These are phyloP conservation scores for Pichia sp. DNA, from an alignment of 1,139 yeast species.

Conservation along the genomic window DNA sequence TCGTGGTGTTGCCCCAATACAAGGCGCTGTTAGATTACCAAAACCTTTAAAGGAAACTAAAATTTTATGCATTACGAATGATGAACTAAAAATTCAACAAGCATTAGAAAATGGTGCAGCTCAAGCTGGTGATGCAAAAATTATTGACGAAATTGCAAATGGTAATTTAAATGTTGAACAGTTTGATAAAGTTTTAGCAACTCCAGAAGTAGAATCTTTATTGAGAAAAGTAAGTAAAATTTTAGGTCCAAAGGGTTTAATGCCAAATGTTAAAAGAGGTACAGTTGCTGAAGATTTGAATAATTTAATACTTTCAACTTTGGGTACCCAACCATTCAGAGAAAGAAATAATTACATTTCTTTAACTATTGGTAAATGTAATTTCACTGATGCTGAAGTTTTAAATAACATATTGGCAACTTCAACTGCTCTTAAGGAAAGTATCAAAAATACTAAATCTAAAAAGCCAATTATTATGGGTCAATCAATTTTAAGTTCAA, in stretches of 20 bases:
- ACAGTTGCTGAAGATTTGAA: conserved; percentile 70
- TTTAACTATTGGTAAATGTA: conserved; percentile 71
- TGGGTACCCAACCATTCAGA: conserved; percentile 69
- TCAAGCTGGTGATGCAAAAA: conserved; percentile 64
- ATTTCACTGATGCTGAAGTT: conserved; percentile 72
- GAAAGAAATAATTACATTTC: conserved; percentile 56
- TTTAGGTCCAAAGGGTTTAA: conserved; percentile 83
- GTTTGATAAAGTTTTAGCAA: conserved; percentile 76
- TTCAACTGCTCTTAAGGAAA: conserved; percentile 54
- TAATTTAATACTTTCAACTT: conserved; percentile 45
- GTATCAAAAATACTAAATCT: conserved; percentile 48
- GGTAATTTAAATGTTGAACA: conserved; percentile 43
- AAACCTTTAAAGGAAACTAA: conserved; percentile 59
- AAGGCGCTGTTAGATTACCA: conserved; percentile 74
- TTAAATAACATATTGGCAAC: conserved; percentile 67
- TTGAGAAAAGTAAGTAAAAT: conserved; percentile 62
- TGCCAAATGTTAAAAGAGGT: conserved; percentile 84
- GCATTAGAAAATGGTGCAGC: conserved; percentile 56
- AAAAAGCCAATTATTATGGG: conserved; percentile 70
- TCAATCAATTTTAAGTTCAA: conserved; percentile 59
- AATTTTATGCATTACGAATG: conserved; percentile 62
- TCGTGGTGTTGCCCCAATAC: conserved; percentile 68
- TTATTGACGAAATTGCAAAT: conserved; percentile 53
- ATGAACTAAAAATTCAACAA: conserved; percentile 44
- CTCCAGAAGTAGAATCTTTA: conserved; percentile 66